These are phyloP conservation scores for Coemansia furcata DNA, from an alignment of 192 early-diverging fungal species.

Conservation along the genomic window DNA sequence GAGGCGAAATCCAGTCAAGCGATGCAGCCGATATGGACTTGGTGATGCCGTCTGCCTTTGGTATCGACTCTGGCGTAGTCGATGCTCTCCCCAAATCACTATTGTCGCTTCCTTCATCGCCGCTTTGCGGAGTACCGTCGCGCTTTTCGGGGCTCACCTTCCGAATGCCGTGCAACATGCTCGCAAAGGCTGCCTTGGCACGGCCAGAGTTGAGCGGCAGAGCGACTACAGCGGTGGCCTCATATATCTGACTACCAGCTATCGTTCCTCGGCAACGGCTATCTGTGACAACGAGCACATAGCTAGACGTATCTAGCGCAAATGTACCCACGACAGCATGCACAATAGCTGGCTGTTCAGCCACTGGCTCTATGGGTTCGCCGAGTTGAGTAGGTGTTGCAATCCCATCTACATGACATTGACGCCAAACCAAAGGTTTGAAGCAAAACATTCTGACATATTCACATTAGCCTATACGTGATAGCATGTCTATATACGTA, in stretches of 20 bases:
- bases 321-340: slow-evolving; percentile 38
- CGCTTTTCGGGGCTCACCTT: neutral
- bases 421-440: neutral
- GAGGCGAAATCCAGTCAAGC: slow-evolving; percentile 35
- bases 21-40: neutral
- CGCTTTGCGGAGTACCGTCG: neutral
- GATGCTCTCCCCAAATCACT: neutral
- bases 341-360: slow-evolving; percentile 6
- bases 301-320: slow-evolving; percentile 25
- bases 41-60: neutral
- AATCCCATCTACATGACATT: slow-evolving; percentile 1
- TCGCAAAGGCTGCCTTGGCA: slow-evolving; percentile 14
- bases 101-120: neutral
- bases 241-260: slow-evolving; percentile 21
- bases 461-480: neutral
- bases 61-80: neutral
- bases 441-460: neutral
- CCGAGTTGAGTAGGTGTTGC: neutral
- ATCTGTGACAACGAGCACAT: slow-evolving; percentile 33
- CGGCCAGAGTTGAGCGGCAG: slow-evolving; percentile 29
- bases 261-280: slow-evolving; percentile 33
- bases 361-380: neutral
- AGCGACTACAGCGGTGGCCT: slow-evolving; percentile 20
- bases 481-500: neutral
- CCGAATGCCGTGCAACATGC: neutral